Evolutionary conservation across 179 eudicot genomes (phyloP), one percentile per base, ranked within the genome.

Genomic region (Heliamphora pulchella): DNA sequence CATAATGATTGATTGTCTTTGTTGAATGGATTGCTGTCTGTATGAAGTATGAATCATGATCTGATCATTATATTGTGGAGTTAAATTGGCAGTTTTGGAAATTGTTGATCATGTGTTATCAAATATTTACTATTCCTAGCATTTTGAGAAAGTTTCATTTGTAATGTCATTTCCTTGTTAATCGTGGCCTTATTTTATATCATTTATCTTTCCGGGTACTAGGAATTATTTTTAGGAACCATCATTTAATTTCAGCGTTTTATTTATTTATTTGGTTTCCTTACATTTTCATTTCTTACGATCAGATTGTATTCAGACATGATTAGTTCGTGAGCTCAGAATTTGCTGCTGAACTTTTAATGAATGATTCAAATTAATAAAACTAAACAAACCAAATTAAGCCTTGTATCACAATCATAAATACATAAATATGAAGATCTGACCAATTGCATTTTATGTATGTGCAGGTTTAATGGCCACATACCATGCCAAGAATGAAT

Each of bases 401-500:
- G 31, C 31, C 31, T 31, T 31, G 31, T 31, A 31, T 31, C 31
- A 31, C 31, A 31, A 31, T 31, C 31, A 31, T 31, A 5, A 51
- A 20, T 9, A 18, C 7, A 48, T 10, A 9, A 73, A 51, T 51
- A 15, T 22, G 63, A 17, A 41, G 0, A 74, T 17, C 54, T 51
- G 13, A 63, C n/a, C 63, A 63, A 17, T 74, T 57, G 39, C 67
- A 64, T 18, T 44, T 51, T 10, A 46, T 9, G 4, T 31, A 31
- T 75, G 57, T 87, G 87, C 92, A 95, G 98, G 99, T 76, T 86
- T 96, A 80, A 91, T 84, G 86, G 93, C 93, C 14, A 94, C 99
- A 53, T 96, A 96, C 88, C 99, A 96, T 84, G 99, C 99, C n/a
- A 96, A 85, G 89, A 96, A 96, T 41, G 99, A 96, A 68, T 96